Conservation (phyloP, 805 yeast species). For the Saccharomycopsis capsularis region DNA sequence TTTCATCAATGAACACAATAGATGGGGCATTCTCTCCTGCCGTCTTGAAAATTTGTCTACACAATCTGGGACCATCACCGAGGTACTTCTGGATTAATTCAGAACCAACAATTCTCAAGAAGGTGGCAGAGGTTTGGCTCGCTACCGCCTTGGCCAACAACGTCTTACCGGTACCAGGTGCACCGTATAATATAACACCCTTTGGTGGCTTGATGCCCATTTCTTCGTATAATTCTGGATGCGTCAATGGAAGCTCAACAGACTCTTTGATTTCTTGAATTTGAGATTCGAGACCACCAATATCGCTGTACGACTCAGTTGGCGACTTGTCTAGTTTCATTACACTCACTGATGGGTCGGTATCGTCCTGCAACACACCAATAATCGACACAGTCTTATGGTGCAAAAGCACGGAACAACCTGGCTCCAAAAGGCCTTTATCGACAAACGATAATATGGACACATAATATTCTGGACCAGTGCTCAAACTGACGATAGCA, state of each 20-base stretch:
- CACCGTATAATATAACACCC: conserved; percentile 95
- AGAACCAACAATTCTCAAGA: conserved; percentile 92
- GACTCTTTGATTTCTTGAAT: conserved; percentile 97
- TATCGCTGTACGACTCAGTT: conserved; percentile 91
- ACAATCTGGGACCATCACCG: conserved; percentile 95
- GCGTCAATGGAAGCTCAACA: conserved; percentile 91
- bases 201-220: conserved; percentile 99
- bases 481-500: conserved; percentile 92
- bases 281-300: conserved; percentile 93
- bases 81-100: conserved; percentile 94
- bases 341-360: conserved; percentile 95
- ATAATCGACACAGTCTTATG: conserved; percentile 93
- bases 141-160: conserved; percentile 96
- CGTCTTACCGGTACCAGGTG: conserved; percentile 98
- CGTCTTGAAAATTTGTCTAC: conserved; percentile 89
- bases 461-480: conserved; percentile 97
- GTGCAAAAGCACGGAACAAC: conserved; percentile 90
- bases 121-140: conserved; percentile 94
- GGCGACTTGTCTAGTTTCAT: conserved; percentile 98
- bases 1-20: conserved; percentile 97
- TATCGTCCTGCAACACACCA: conserved; percentile 97
- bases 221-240: conserved; percentile 94
- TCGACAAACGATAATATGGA: conserved; percentile 94
- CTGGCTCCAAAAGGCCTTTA: conserved; percentile 92
- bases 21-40: conserved; percentile 98